A percentile compares a stretch with the other conserved stretches of the same genome.
These are phyloP conservation scores for Paspalum notatum DNA, from an alignment of 176 grass and related monocot species.

Conservation along the genomic window DNA sequence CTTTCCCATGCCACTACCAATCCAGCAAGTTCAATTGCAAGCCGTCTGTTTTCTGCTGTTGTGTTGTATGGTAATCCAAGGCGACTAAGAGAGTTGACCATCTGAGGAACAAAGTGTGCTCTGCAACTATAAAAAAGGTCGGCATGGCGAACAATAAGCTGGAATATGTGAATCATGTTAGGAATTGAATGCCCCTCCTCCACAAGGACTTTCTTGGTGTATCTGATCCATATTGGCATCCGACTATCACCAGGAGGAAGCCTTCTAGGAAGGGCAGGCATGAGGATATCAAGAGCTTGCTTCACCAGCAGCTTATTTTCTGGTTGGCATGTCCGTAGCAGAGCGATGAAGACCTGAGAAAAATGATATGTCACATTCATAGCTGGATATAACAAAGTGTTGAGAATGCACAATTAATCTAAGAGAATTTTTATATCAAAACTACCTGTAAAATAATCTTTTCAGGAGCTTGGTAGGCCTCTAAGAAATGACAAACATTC, in stretches of 20 bases:
- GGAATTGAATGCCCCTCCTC: slow-evolving; percentile 99
- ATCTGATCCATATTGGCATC: slow-evolving; percentile 99
- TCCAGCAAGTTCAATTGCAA: slow-evolving; percentile 99
- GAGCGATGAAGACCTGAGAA: slow-evolving; percentile 89
- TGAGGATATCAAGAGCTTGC: slow-evolving; percentile 96
- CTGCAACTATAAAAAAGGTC: slow-evolving; percentile 98
- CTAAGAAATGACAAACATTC: slow-evolving; percentile 97
- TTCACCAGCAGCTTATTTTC: slow-evolving; percentile 98
- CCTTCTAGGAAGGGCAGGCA: slow-evolving; percentile 95
- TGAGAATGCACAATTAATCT: slow-evolving; percentile 27
- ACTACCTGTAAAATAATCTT: slow-evolving; percentile 97
- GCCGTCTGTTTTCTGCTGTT: slow-evolving; percentile 84
- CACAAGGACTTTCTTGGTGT: slow-evolving; percentile 98
- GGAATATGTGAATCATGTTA: slow-evolving; percentile 99
- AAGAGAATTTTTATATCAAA: slow-evolving; percentile 26
- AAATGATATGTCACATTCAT: slow-evolving; percentile 9
- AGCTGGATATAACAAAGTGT: slow-evolving; percentile 16
- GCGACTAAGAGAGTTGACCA: slow-evolving; percentile 98
- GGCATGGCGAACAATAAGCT: slow-evolving; percentile 96
- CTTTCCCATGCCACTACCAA: slow-evolving; percentile 98
- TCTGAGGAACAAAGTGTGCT: slow-evolving; percentile 99
- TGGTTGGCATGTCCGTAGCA: slow-evolving; percentile 94
- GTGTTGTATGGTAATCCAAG: slow-evolving; percentile 97
- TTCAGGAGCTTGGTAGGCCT: slow-evolving; percentile 97
- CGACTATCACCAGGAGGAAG: slow-evolving; percentile 90